Evolutionary conservation across 2,329 filamentous ascomycete species (phyloP), one percentile per base, ranked within the genome.

Genomic region (Alternaria gaisen): DNA sequence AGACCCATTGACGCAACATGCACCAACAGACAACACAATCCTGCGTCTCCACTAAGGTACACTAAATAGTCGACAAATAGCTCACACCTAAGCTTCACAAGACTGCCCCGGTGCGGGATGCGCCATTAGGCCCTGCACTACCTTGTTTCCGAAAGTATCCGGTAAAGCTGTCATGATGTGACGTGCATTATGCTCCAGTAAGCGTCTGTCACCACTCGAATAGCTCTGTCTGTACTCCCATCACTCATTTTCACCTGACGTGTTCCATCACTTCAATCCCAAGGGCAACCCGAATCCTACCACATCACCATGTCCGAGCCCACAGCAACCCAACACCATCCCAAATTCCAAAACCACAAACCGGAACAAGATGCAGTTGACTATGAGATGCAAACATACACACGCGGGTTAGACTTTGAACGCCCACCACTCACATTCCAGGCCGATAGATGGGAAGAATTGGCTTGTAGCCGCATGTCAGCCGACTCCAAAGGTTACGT

Each of bases 401-500:
- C 74, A 14, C 68, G 68, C 30, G 77, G 77, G 8, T 69, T 79
- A 0, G 60, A 69, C 28, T 77, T 73, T 51, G 70, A 77, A 50
- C 70, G 69, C 8, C 75, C 77, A 9, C 62, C 68, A 1, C 66
- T 79, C 62, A 76, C 77, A 2, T 79, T 78, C 61, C 70, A 78
- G 46, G 56, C 75, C 32, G 41, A 53, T 28, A 58, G 59, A 30
- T 67, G 65, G 63, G 65, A 66, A 57, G 60, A 66, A 26, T n/a
- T 70, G 46, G 77, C 76, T 14, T 59, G 67, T 20, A 60, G 63
- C 9, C 67, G 67, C 24, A 68, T 79, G 34, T 74, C 72, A 2
- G 68, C 74, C 6, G 70, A 74, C 28, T 68, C 69, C 16, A 71
- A 67, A 50, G 77, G 75, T n/a, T 79, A 79, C 56, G 69, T 77